phyloP scores from a whole-genome alignment of 768 basidiomycete species.

The Cystobasidium ongulense region DNA sequence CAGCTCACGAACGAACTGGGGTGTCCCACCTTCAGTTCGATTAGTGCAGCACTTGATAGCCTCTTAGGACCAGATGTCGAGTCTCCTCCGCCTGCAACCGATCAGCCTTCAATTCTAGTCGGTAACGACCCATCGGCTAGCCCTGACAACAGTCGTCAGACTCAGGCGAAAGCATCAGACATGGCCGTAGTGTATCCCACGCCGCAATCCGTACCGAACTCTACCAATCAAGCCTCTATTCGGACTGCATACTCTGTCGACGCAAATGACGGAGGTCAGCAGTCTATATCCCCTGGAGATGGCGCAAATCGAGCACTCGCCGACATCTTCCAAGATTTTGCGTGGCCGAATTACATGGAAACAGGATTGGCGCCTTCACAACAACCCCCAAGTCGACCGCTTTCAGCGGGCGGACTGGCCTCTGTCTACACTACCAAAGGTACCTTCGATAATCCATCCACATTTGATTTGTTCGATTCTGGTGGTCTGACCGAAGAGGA shows the following conservation, averaged over 20 bases:
- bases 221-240: not conserved
- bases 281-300: not conserved
- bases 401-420: not conserved
- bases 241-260: not conserved
- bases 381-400: not conserved
- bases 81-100: conserved; percentile 1
- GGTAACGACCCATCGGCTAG: not conserved
- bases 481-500: conserved; percentile 62
- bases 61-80: not conserved
- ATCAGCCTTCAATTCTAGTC: not conserved
- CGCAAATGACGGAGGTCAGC: not conserved
- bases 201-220: not conserved
- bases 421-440: not conserved
- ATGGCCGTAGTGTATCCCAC: not conserved
- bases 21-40: not conserved
- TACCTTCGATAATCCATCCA: not conserved
- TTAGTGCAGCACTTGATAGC: not conserved
- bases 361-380: not conserved
- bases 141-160: not conserved
- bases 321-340: not conserved
- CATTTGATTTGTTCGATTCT: conserved; percentile 51
- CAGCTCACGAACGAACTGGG: not conserved
- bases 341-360: not conserved
- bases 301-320: not conserved
- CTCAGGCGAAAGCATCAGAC: conserved; percentile 29